Evolutionary conservation across 1,284 basidiomycete species (phyloP), one percentile per base, ranked within the genome.

Genomic region (Boletus smithii): DNA sequence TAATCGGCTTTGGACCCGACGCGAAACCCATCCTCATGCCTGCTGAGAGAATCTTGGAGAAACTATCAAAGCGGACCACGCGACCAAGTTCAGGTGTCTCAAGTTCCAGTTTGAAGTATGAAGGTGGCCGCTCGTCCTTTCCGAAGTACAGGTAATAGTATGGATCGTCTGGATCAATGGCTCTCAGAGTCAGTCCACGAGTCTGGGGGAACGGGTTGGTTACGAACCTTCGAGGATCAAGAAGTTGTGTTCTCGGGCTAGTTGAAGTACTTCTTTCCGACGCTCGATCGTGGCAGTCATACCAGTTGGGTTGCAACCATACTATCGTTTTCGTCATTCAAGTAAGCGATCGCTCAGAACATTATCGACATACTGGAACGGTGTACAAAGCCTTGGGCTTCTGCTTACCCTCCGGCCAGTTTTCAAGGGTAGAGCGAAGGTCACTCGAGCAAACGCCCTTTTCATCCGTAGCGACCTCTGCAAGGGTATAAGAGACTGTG

Each of bases 321-420:
- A 85, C 88, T 90, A 49, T 10, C 17, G 23, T 41, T 43, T 29
- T 39, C 33, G 37, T 30, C 36, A 46, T 44, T 49, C 22, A 29
- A 29, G 18, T 46, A 17, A 35, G n/a, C 8, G 45, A 49, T 46
- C 35, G 48, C 35, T 40, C 23, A 33, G 32, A 36, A 30, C 2
- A 45, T 29, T 11, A 37, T 34, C 47, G 24, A 70, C 80, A 26
- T 62, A 85, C 85, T 7, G 87, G 86, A 32, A 89, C 83, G 3
- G 89, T 92, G 65, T 97, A 97, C 39, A 97, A 69, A 3, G 87
- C 75, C 65, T 83, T 91, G 10, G 93, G 94, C 54, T 83, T 85
- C 9, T 76, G 76, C 64, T 85, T 85, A 22, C 71, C 80, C 8
- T 66, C 69, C 0, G 89, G 86, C 92, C 92, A 97, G 49, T 73